These are phyloP conservation scores for Hymenotorrendiella dingleyae DNA, from an alignment of 2,329 filamentous ascomycete genomes.

Conservation along the genomic window DNA sequence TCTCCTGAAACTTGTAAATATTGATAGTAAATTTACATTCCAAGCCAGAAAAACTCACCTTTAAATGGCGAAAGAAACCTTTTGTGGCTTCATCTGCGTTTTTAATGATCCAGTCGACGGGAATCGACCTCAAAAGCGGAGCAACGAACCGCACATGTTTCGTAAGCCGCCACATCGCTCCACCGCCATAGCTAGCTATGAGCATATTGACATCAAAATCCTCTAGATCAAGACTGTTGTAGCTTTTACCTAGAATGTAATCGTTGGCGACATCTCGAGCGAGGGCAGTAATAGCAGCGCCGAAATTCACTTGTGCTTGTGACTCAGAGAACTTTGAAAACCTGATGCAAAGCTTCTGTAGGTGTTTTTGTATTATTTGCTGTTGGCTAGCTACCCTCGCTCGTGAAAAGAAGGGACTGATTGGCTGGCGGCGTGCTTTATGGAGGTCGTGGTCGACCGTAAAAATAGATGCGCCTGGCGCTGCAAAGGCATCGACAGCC, in stretches of 20 bases:
- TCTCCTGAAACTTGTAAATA: too few relatives aligned
- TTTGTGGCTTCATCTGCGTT: not conserved
- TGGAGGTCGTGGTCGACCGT: not conserved
- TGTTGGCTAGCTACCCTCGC: not conserved
- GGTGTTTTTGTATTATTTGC: not conserved
- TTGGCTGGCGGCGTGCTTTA: not conserved
- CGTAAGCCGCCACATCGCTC: not conserved
- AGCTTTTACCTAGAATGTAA: not conserved
- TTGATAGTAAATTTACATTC: too few relatives aligned
- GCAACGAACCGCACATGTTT: not conserved
- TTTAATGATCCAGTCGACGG: not conserved
- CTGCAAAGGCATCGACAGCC: not conserved
- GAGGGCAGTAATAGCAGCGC: constrained; percentile 3
- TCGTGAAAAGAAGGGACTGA: not conserved
- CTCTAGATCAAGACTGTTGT: not conserved
- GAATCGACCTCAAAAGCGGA: not conserved
- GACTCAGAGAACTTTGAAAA: not conserved
- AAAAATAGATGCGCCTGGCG: not conserved
- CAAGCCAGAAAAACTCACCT: too few relatives aligned
- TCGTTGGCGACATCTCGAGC: not conserved
- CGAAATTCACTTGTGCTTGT: not conserved
- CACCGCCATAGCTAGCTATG: not conserved
- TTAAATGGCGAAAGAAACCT: not conserved
- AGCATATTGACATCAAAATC: not conserved
- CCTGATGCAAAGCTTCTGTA: not conserved